Conservation (phyloP, 202 grass and related monocot species). For the Eragrostis tef region DNA sequence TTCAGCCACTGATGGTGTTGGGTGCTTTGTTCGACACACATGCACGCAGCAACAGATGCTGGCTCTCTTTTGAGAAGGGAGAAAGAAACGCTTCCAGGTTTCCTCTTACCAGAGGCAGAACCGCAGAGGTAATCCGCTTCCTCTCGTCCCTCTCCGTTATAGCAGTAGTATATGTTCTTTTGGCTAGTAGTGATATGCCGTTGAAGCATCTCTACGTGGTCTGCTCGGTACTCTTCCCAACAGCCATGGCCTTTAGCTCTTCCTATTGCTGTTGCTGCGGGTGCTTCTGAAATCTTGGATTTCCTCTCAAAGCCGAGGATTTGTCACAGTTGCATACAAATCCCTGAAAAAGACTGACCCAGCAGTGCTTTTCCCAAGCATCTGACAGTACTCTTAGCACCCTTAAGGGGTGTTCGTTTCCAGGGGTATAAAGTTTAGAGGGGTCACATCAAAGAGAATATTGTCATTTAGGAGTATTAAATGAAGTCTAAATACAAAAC, state of each 20-base stretch:
- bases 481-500: too few relatives aligned
- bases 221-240: not conserved
- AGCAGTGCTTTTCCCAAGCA: slow-evolving; percentile 16
- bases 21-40: slow-evolving; percentile 49
- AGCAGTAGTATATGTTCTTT: not conserved
- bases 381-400: not conserved
- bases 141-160: not conserved
- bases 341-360: not conserved
- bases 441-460: too few relatives aligned
- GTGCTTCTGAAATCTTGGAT: slow-evolving; percentile 28
- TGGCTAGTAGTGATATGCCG: not conserved
- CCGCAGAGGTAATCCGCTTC: slow-evolving; percentile 35
- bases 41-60: slow-evolving; percentile 13
- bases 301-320: slow-evolving; percentile 30
- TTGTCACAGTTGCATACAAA: not conserved
- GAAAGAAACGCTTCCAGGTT: slow-evolving; percentile 29
- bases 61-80: not conserved
- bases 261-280: not conserved
- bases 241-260: not conserved
- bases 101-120: slow-evolving; percentile 15
- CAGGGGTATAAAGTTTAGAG: too few relatives aligned
- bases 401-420: too few relatives aligned
- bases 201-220: not conserved
- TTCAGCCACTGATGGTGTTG: not conserved
- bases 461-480: too few relatives aligned